Conservation (phyloP, 2,329 filamentous ascomycete species). For the Ophiostoma ips region DNA sequence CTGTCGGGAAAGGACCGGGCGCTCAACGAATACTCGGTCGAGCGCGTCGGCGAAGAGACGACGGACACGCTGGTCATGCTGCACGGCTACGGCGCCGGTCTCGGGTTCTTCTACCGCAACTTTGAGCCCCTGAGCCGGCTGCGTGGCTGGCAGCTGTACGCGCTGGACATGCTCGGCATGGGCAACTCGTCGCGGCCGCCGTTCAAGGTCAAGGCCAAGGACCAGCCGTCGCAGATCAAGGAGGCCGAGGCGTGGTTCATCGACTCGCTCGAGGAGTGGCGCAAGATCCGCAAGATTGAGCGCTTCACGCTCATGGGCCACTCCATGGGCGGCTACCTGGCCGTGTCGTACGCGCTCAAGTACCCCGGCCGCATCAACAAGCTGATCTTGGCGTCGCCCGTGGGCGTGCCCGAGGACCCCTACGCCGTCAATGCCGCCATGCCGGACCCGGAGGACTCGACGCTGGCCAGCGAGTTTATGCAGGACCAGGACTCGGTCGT, state of each 20-base stretch:
- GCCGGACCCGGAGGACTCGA: conserved; percentile 62
- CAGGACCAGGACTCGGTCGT: conserved; percentile 50
- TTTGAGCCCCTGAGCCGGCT: conserved; percentile 74
- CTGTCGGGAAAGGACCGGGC: conserved; percentile 75
- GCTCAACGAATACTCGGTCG: conserved; percentile 85
- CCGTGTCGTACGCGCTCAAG: conserved; percentile 88
- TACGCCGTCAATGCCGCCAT: conserved; percentile 71
- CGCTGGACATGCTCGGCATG: conserved; percentile 92
- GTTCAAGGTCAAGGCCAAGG: conserved; percentile 76
- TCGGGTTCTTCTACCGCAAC: conserved; percentile 98
- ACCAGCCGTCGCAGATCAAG: conserved; percentile 63
- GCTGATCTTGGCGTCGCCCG: conserved; percentile 85
- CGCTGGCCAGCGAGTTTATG: conserved; percentile 62
- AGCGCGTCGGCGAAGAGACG: conserved; percentile 62
- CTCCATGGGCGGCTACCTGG: conserved; percentile 87
- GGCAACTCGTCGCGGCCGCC: conserved; percentile 71
- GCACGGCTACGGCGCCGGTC: conserved; percentile 88
- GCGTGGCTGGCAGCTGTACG: conserved; percentile 77
- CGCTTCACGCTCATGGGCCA: conserved; percentile 89
- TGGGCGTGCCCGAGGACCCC: conserved; percentile 88
- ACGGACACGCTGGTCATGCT: conserved; percentile 89
- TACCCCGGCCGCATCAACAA: conserved; percentile 93
- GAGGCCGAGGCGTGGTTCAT: conserved; percentile 96
- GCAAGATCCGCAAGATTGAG: conserved; percentile 74
- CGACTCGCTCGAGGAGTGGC: conserved; percentile 93